Base-by-base conservation (phyloP, 495 filamentous ascomycete genomes). In the Staphylotrichum longicolle region DNA sequence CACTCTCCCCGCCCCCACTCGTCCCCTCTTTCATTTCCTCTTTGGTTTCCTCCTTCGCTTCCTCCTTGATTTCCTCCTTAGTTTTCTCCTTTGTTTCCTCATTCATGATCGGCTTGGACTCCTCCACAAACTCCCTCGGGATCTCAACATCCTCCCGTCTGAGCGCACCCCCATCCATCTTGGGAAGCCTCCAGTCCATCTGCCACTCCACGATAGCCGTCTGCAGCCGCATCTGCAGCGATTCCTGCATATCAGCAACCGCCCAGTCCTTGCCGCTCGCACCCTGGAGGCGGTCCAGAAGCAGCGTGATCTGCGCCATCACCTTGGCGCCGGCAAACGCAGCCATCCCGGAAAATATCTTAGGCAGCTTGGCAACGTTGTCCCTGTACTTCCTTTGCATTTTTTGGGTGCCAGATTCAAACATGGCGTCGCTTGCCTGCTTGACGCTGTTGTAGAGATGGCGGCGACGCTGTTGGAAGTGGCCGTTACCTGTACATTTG, bases 351-450 rank as follows among this genome's bases (percentile, higher is more conserved):
- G 20, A 2, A 14, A 32, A 33, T 12, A 27, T 14, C 7, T 9
- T 2, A 2, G 27, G 47, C 47, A 75, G 57, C n/a, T 5, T 15
- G 57, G 20, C 12, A 75, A 81, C 80, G 67, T 74, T 45, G 2
- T 45, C 20, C 20, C 20, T 20, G 46, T 48, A 30, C 46, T 48
- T 48, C 3, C 8, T 7, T 2, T 20, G n/a, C 46, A 48, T 48
- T n/a, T 20, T 48, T 4, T 30, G 4, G 37, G n/a, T 45, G 27
- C 52, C 52, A 5, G 52, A 7, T 3, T 2, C 20, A 27, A 55
- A 55, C 5, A 55, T 41, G 5, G 4, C 35, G 7, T 40, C 11
- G 12, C 11, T 11, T 12, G 40, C n/a, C 14, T 37, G 14, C 35
- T 20, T 15, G 39, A 55, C 10, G 7, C 35, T 10, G 7, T 32